Evolutionary conservation across 352 stramenopile species (phyloP).

Genomic region (Pythium plurisporium): DNA sequence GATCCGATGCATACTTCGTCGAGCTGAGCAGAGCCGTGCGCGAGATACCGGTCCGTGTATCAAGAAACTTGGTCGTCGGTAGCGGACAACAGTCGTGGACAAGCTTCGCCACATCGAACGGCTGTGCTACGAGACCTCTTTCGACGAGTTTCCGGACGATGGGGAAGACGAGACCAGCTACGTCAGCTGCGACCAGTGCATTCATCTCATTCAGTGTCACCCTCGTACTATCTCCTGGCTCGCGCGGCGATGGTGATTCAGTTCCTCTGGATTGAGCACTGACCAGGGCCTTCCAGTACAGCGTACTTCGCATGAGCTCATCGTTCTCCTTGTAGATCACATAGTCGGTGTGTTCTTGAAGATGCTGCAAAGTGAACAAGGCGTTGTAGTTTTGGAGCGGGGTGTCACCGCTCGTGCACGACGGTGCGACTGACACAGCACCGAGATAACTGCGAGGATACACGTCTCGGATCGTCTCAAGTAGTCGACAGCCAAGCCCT

Average conservation of each 20-base stretch:
- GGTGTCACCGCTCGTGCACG: constrained; percentile 51
- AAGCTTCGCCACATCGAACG: constrained; percentile 57
- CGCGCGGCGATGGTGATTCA: constrained; percentile 3
- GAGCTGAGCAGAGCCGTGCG: constrained; percentile 3
- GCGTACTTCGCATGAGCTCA: constrained; percentile 50
- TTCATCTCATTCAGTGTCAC: constrained; percentile 66
- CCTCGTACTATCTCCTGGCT: constrained; percentile 5
- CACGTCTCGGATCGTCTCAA: constrained; percentile 77
- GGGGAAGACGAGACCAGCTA: constrained; percentile 62
- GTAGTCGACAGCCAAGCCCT: constrained; percentile 70
- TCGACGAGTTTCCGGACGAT: background rate
- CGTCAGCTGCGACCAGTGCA: constrained; percentile 40
- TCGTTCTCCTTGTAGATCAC: constrained; percentile 88
- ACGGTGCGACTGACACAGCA: constrained; percentile 67
- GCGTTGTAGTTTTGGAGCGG: constrained; percentile 88
- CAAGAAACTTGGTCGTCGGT: constrained; percentile 52
- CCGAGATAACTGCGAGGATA: constrained; percentile 72
- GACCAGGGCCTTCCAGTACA: constrained; percentile 48
- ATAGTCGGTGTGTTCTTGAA: constrained; percentile 68
- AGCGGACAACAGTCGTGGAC: constrained; percentile 63
- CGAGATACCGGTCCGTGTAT: constrained; percentile 46
- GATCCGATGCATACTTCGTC: constrained; percentile 11
- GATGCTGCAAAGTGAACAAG: constrained; percentile 57
- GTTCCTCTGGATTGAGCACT: background rate
- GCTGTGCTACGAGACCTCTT: background rate